phyloP scores from a whole-genome alignment of 176 grass and related monocot genomes.

The Aegilops longissima region DNA sequence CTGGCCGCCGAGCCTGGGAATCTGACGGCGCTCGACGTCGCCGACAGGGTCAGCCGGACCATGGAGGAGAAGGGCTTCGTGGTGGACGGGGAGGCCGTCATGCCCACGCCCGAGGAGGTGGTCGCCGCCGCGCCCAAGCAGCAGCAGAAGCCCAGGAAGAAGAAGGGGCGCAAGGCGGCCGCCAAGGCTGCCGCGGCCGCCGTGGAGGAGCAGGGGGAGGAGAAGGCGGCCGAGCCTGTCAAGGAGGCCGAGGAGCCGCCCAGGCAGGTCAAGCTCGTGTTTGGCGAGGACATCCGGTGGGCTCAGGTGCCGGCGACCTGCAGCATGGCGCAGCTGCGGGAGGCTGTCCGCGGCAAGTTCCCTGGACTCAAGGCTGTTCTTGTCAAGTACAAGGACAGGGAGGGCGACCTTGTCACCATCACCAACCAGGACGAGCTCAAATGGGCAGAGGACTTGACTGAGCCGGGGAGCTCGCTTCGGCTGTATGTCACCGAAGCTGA shows the following conservation, averaged over 20 bases:
- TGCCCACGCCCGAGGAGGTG: constrained; percentile 55
- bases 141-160: constrained; percentile 60
- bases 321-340: constrained; percentile 62
- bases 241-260: constrained; percentile 48
- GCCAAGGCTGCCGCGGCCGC: constrained; percentile 19
- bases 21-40: constrained; percentile 73
- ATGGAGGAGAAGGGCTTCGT: constrained; percentile 74
- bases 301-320: constrained; percentile 70
- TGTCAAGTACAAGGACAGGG: constrained; percentile 88
- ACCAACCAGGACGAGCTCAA: constrained; percentile 76
- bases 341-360: constrained; percentile 73
- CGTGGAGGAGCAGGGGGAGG: constrained; percentile 42
- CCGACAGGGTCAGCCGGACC: constrained; percentile 53
- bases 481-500: constrained; percentile 69
- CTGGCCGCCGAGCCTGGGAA: constrained; percentile 74
- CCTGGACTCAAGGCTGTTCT: constrained; percentile 64
- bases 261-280: constrained; percentile 74
- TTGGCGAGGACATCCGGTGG: constrained; percentile 88
- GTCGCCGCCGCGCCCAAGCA: constrained; percentile 56
- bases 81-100: constrained; percentile 56
- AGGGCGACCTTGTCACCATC: constrained; percentile 95
- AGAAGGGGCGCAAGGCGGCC: constrained; percentile 29
- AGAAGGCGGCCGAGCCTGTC: constrained; percentile 23
- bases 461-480: constrained; percentile 61
- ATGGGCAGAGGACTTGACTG: constrained; percentile 69